Percentiles rank a stretch among this genome's conserved stretches.
Evolutionary conservation across 306 rosid genomes (phyloP).

Genomic region (Castanea crenata): DNA sequence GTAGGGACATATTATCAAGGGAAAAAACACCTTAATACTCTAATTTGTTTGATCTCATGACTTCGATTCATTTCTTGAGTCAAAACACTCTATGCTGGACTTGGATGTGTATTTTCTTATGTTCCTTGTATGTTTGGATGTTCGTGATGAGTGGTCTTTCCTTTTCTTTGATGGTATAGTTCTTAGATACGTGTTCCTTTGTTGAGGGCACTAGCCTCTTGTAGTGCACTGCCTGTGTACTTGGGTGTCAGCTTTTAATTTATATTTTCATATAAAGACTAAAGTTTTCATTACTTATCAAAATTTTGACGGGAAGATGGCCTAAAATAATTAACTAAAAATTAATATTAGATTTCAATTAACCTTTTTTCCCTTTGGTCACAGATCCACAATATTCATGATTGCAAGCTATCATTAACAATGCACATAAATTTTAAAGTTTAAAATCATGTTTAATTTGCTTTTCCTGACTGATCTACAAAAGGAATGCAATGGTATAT

Average conservation of each 20-base stretch:
- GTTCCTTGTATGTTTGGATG: no score
- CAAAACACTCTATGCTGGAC: no score
- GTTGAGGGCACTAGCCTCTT: no score
- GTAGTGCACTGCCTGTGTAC: no score
- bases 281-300: no score
- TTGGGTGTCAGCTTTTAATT: no score
- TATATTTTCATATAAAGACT: no score
- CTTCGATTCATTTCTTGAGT: background rate
- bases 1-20: no score
- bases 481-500: background rate
- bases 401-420: background rate
- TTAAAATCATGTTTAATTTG: background rate
- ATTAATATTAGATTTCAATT: background rate
- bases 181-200: no score
- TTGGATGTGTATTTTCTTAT: no score
- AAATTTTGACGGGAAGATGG: background rate
- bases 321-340: background rate
- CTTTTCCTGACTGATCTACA: background rate
- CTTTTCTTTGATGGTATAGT: no score
- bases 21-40: background rate
- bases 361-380: background rate
- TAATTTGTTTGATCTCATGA: background rate
- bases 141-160: no score
- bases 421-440: background rate
- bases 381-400: background rate